Evolutionary conservation across 441 rosid species (phyloP).

Genomic region (Aleurites moluccanus): DNA sequence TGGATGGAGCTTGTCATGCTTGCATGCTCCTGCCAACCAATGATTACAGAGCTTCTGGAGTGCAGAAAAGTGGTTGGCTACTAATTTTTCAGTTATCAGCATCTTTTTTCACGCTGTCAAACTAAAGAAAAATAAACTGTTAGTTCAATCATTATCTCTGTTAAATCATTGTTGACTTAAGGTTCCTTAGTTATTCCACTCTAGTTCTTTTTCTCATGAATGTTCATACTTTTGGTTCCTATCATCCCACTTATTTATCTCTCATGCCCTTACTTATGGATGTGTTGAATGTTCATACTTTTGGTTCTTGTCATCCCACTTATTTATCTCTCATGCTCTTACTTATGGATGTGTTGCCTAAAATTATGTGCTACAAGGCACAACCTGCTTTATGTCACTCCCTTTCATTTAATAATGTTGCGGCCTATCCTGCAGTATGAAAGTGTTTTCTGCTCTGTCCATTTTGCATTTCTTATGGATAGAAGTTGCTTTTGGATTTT

Average conservation of each 20-base stretch:
- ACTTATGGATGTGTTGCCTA: constrained; percentile 5
- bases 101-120: background rate
- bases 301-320: background rate
- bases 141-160: background rate
- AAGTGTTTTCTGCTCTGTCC: background rate
- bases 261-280: background rate
- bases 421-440: background rate
- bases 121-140: background rate
- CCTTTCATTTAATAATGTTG: background rate
- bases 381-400: background rate
- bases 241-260: background rate
- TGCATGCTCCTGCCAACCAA: constrained; percentile 69
- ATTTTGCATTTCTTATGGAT: background rate
- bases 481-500: background rate
- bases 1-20: constrained; percentile 78
- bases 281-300: too few species aligned
- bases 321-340: background rate
- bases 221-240: background rate
- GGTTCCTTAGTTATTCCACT: background rate
- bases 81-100: constrained; percentile 19
- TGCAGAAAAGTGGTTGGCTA: constrained; percentile 61
- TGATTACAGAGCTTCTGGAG: constrained; percentile 65
- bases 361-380: background rate
- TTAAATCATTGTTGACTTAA: background rate
- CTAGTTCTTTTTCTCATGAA: background rate